Percentiles rank a stretch among this genome's conserved stretches.
Conservation (phyloP, 768 basidiomycete species). For the Podaxis sp. region DNA sequence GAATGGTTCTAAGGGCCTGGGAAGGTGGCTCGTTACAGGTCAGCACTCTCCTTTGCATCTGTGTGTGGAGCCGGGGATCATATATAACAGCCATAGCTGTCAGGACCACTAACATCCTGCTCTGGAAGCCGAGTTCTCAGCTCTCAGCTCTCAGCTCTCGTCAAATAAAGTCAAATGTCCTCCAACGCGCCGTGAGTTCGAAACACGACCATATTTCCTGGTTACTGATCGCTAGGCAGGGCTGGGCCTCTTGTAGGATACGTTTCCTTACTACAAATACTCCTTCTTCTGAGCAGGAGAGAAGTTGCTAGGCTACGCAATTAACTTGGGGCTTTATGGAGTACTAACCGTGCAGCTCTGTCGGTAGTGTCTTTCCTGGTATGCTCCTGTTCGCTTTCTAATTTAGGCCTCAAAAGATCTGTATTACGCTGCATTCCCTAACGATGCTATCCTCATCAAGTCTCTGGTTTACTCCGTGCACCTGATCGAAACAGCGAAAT, state of each 20-base stretch:
- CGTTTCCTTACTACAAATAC: background rate
- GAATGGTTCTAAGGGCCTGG: background rate
- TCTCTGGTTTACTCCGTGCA: constrained; percentile 9
- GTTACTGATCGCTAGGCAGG: background rate
- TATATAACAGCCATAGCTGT: background rate
- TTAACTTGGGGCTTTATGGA: background rate
- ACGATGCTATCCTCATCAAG: constrained; percentile 4
- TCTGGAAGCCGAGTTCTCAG: background rate
- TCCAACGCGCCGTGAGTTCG: background rate
- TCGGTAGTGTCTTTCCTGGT: background rate
- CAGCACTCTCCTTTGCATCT: background rate
- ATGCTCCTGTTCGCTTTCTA: background rate
- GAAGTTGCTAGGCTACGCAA: background rate
- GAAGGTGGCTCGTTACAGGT: background rate
- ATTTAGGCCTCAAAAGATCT: constrained; percentile 1
- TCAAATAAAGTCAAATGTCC: background rate
- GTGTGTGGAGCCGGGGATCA: background rate
- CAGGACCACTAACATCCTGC: background rate
- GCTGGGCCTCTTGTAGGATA: background rate
- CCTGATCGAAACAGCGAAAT: background rate
- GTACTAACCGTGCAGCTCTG: background rate
- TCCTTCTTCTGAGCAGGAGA: background rate
- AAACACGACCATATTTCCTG: background rate
- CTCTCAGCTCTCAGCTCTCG: too few relatives aligned
- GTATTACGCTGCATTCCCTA: constrained; percentile 13